Evolutionary conservation across 495 filamentous ascomycete genomes (phyloP).

Genomic region (Haplographium delicatum): DNA sequence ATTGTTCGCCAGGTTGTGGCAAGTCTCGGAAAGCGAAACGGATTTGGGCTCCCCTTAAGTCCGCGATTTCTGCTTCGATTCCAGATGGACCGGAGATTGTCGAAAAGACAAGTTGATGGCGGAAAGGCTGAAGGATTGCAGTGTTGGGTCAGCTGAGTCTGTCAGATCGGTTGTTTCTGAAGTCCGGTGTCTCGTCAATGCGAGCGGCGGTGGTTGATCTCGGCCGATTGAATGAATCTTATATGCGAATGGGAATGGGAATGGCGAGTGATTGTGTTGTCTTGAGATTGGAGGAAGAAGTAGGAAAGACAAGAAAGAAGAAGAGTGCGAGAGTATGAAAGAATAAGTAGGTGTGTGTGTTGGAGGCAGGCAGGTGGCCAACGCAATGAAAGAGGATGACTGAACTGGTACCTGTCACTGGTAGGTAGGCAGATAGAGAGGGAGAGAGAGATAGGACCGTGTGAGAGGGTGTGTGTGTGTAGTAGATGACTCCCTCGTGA

Average conservation of each 20-base stretch:
- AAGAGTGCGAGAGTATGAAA: constrained; percentile 21
- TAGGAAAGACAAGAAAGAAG: constrained; percentile 16
- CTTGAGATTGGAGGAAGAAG: background rate
- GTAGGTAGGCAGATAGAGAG: background rate
- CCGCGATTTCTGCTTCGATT: constrained; percentile 12
- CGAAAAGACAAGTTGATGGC: constrained; percentile 1
- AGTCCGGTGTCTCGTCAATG: constrained; percentile 24
- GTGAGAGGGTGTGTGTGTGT: background rate
- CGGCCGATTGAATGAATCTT: constrained; percentile 9
- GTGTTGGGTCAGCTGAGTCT: constrained; percentile 19
- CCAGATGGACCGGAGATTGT: constrained; percentile 10
- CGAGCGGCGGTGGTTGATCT: constrained; percentile 12
- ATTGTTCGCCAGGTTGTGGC: constrained; percentile 14
- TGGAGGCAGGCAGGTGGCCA: background rate
- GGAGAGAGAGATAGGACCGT: background rate
- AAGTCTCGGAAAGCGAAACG: constrained; percentile 16
- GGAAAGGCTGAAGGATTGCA: background rate
- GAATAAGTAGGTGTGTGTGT: constrained; percentile 11
- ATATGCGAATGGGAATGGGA: background rate
- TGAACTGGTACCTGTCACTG: constrained; percentile 14
- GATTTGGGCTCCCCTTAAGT: constrained; percentile 19
- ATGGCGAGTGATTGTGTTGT: constrained; percentile 7
- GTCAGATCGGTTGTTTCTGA: constrained; percentile 23
- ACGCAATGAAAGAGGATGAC: background rate
- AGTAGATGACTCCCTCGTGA: constrained; percentile 23